A percentile compares a stretch with the other conserved stretches of the same genome.
Conservation (phyloP, 2,329 filamentous ascomycete genomes). For the Alternaria metachromatica region DNA sequence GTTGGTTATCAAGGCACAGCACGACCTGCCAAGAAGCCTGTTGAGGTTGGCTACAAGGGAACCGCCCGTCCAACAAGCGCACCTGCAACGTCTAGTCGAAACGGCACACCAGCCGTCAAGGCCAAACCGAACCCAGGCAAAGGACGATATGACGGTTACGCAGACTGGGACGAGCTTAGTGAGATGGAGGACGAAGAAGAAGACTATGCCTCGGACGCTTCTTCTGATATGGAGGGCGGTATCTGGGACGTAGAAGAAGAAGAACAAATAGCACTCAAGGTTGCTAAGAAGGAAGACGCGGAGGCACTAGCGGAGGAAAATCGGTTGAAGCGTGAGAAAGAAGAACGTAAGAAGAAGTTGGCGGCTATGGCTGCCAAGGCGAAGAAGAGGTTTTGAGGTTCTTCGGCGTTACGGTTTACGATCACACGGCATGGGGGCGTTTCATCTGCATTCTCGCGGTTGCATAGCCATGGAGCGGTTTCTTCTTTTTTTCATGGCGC, state of each 20-base stretch:
- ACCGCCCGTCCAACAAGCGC: conserved; percentile 40
- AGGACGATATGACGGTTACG: conserved; percentile 49
- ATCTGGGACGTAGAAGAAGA: conserved; percentile 76
- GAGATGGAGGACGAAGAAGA: conserved; percentile 66
- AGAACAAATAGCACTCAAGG: conserved; percentile 67
- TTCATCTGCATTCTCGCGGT: conserved; percentile 31
- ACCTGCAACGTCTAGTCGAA: conserved; percentile 32
- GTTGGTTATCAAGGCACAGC: conserved; percentile 59
- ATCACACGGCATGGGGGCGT: conserved; percentile 36
- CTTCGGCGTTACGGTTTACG: conserved; percentile 34
- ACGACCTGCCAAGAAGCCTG: conserved; percentile 47
- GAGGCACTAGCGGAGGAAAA: conserved; percentile 66
- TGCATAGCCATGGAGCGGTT: conserved; percentile 44
- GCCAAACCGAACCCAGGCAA: conserved; percentile 38
- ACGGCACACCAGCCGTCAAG: conserved; percentile 34
- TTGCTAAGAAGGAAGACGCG: conserved; percentile 72
- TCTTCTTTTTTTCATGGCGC: conserved; percentile 29
- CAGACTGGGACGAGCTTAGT: conserved; percentile 47
- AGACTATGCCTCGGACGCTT: conserved; percentile 68
- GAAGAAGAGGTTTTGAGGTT: conserved; percentile 39
- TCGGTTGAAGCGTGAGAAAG: conserved; percentile 43
- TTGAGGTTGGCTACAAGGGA: conserved; percentile 47
- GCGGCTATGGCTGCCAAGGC: conserved; percentile 36
- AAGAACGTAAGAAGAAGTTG: conserved; percentile 46
- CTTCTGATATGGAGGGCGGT: conserved; percentile 81